Percentiles rank a stretch among this genome's conserved stretches.
phyloP scores from a whole-genome alignment of 2,329 filamentous ascomycete species.

The Neofusicoccum laricinum region DNA sequence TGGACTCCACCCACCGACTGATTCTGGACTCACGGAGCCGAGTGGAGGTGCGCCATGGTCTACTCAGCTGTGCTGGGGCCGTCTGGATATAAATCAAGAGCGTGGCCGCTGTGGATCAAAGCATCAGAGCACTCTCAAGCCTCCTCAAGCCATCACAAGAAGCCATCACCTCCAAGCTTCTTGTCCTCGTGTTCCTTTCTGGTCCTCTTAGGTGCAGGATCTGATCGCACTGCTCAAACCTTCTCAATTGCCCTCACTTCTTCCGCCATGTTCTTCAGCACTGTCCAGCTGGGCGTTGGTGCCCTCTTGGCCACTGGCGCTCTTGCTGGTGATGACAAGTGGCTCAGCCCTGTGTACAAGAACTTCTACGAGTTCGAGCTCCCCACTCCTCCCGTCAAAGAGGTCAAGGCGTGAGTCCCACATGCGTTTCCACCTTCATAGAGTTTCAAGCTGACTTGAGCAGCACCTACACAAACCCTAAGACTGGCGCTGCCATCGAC shows the following conservation, averaged over 20 bases:
- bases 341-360: constrained; percentile 37
- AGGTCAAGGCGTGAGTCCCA: constrained; percentile 38
- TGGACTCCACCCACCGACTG: background rate
- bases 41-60: background rate
- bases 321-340: constrained; percentile 17
- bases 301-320: background rate
- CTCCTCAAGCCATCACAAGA: background rate
- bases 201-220: background rate
- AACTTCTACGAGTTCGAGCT: constrained; percentile 42
- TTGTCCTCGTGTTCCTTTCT: background rate
- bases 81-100: background rate
- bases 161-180: background rate
- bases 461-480: constrained; percentile 34
- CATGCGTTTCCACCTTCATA: background rate
- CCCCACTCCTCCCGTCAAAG: constrained; percentile 45
- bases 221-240: background rate
- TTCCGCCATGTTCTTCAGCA: background rate
- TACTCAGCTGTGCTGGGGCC: background rate
- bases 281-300: background rate
- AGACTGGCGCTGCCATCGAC: constrained; percentile 40
- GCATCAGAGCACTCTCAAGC: background rate
- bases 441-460: constrained; percentile 20
- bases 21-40: background rate
- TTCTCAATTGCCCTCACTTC: background rate
- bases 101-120: background rate